phyloP scores from a whole-genome alignment of 2,329 filamentous ascomycete species.

The Lecanicillium sp. region DNA sequence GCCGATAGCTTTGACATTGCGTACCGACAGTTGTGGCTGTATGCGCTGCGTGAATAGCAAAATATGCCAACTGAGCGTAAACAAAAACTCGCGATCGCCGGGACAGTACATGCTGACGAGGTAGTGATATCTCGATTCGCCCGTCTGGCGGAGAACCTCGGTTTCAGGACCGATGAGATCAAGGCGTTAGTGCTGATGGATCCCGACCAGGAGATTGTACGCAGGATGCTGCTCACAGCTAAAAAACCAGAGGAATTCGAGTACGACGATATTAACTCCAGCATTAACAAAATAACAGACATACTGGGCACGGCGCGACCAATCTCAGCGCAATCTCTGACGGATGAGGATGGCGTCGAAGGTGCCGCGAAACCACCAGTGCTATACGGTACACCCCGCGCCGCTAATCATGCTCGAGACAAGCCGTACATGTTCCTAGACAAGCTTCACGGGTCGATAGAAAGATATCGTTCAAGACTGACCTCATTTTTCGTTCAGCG shows the following conservation, averaged over 20 bases:
- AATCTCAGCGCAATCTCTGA: not conserved
- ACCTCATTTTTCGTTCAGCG: conserved; percentile 1
- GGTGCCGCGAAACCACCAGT: not conserved
- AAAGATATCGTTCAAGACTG: not conserved
- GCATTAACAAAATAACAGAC: not conserved
- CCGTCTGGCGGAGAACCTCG: conserved; percentile 6
- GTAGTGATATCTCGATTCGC: conserved; percentile 8
- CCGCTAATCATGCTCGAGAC: not conserved
- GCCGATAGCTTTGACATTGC: conserved; percentile 7
- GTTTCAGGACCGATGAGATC: conserved; percentile 9
- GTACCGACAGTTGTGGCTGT: conserved; percentile 10
- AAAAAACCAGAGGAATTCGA: conserved; percentile 5
- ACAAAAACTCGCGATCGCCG: conserved; percentile 5
- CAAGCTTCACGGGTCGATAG: conserved; percentile 2
- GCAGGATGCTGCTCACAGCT: conserved; percentile 4
- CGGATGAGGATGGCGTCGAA: not conserved
- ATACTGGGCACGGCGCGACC: not conserved
- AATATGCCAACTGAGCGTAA: conserved; percentile 6
- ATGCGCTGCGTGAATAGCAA: conserved; percentile 7
- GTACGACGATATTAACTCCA: not conserved
- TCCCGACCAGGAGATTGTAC: conserved; percentile 7
- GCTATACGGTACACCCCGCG: not conserved
- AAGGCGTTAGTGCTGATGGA: conserved; percentile 1
- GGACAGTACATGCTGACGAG: conserved; percentile 6
- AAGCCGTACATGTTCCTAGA: conserved; percentile 2